Conservation (phyloP, 2,329 filamentous ascomycete genomes). For the Tolypocladium capitatum region DNA sequence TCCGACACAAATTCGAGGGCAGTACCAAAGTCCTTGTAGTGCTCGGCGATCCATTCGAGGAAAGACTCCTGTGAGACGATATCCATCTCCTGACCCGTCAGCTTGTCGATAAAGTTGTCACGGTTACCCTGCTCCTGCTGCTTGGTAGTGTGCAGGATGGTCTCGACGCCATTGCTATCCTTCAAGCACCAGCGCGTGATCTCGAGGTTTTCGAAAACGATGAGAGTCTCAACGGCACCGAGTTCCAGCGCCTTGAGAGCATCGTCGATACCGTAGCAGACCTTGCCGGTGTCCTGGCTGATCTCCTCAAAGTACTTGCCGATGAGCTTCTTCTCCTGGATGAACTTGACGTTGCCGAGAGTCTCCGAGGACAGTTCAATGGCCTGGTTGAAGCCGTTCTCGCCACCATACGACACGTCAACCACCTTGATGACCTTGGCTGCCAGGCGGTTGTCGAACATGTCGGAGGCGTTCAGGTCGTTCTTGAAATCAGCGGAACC, state of each 20-base stretch:
- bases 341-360: conserved; percentile 97
- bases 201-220: conserved; percentile 95
- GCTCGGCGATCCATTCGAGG: conserved; percentile 98
- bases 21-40: conserved; percentile 96
- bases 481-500: conserved; percentile 99
- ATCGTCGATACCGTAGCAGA: conserved; percentile 97
- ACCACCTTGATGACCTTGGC: conserved; percentile 98
- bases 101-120: conserved; percentile 84
- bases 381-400: conserved; percentile 99
- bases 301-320: conserved; percentile 99
- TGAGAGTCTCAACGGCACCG: conserved; percentile 85
- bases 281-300: conserved; percentile 88
- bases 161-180: conserved; percentile 56
- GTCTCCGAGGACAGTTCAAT: conserved; percentile 94
- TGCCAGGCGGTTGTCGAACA: conserved; percentile 87
- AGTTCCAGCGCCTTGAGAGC: conserved; percentile 94
- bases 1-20: conserved; percentile 95
- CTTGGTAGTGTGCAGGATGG: conserved; percentile 81
- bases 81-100: conserved; percentile 96
- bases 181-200: conserved; percentile 87
- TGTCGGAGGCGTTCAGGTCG: conserved; percentile 90
- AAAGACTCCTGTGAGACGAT: conserved; percentile 76
- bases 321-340: conserved; percentile 99
- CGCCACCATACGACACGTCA: conserved; percentile 95
- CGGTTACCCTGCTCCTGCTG: conserved; percentile 56